Percentiles rank a stretch among this genome's conserved stretches.
Evolutionary conservation across 179 eudicot species (phyloP).

Genomic region (Heliamphora pulchella): DNA sequence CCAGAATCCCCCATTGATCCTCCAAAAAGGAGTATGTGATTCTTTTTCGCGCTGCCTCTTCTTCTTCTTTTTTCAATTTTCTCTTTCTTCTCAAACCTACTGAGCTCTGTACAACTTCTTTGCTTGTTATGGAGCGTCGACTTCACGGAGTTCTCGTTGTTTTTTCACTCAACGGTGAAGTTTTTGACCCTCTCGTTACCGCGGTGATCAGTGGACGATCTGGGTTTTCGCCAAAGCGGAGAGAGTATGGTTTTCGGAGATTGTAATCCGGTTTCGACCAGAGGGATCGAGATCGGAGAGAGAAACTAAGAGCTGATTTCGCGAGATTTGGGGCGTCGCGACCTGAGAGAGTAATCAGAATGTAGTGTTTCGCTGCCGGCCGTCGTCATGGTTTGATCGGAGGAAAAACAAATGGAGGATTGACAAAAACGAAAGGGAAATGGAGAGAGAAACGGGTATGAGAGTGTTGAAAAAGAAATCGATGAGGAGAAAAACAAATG

Average conservation of each 20-base stretch:
- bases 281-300: slow-evolving; percentile 4
- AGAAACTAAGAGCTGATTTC: slow-evolving; percentile 35
- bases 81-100: slow-evolving; percentile 23
- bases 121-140: slow-evolving; percentile 17
- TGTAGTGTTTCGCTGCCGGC: background rate
- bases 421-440: no score
- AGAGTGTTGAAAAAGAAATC: background rate
- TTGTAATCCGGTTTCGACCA: background rate
- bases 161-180: background rate
- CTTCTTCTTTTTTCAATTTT: background rate
- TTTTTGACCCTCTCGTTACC: slow-evolving; percentile 25
- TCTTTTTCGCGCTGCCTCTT: slow-evolving; percentile 32
- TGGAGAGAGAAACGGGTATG: background rate
- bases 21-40: slow-evolving; percentile 34
- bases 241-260: slow-evolving; percentile 5
- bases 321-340: slow-evolving; percentile 30
- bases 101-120: slow-evolving; percentile 29
- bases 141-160: background rate
- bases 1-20: slow-evolving; percentile 41
- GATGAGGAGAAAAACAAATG: slow-evolving; percentile 18
- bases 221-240: slow-evolving; percentile 18
- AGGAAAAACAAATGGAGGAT: no score
- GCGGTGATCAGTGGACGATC: slow-evolving; percentile 20
- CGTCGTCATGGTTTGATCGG: background rate
- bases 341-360: slow-evolving; percentile 19